A percentile compares a stretch with the other conserved stretches of the same genome.
phyloP scores from a whole-genome alignment of 2,329 filamentous ascomycete genomes.

The Phoma sp. region DNA sequence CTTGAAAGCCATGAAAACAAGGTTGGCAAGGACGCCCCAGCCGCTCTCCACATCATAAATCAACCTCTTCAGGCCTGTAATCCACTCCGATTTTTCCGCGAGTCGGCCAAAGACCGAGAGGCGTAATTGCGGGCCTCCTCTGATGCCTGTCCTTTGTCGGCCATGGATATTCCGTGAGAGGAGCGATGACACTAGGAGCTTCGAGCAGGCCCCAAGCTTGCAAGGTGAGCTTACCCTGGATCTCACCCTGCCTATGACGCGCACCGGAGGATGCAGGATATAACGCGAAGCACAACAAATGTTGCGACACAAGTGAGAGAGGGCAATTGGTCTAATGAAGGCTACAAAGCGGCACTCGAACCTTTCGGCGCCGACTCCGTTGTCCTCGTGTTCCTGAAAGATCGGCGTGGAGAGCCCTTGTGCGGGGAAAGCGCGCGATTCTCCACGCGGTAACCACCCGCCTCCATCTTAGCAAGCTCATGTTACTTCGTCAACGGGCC shows the following conservation, averaged over 20 bases:
- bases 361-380: constrained; percentile 20
- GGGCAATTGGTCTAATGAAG: constrained; percentile 1
- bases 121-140: constrained; percentile 16
- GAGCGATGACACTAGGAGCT: constrained; percentile 15
- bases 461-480: constrained; percentile 14
- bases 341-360: constrained; percentile 3
- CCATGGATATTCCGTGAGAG: constrained; percentile 2
- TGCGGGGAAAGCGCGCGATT: constrained; percentile 36
- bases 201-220: constrained; percentile 13
- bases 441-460: constrained; percentile 23
- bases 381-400: constrained; percentile 35
- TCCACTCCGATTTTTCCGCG: constrained; percentile 18
- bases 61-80: constrained; percentile 16
- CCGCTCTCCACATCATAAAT: constrained; percentile 30
- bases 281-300: neutral
- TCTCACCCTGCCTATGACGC: constrained; percentile 1
- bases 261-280: neutral
- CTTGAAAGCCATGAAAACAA: constrained; percentile 20
- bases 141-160: constrained; percentile 2
- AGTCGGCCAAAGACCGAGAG: constrained; percentile 32
- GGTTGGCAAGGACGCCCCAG: constrained; percentile 30
- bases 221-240: constrained; percentile 4
- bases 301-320: neutral
- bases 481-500: constrained; percentile 21
- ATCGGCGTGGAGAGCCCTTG: constrained; percentile 25